Conservation (phyloP, 495 filamentous ascomycete genomes). For the Penicillium coprophilum region DNA sequence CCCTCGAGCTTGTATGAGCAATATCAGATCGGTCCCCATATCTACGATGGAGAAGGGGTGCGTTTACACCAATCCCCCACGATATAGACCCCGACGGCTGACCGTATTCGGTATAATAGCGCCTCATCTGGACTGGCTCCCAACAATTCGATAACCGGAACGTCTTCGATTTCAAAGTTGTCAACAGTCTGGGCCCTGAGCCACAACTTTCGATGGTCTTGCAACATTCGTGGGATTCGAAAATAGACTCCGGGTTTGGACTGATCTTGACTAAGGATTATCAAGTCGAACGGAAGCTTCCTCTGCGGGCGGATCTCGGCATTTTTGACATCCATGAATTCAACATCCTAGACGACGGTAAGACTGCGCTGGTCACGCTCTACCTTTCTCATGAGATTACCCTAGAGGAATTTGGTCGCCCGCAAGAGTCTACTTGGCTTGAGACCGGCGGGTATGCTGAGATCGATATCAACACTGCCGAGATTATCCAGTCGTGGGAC, state of each 20-base stretch:
- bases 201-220: conserved; percentile 45
- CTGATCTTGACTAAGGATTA: conserved; percentile 34
- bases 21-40: conserved; percentile 41
- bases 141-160: conserved; percentile 34
- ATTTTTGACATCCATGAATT: conserved; percentile 50
- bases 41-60: conserved; percentile 40
- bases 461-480: conserved; percentile 41
- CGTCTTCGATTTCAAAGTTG: conserved; percentile 40
- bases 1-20: conserved; percentile 28
- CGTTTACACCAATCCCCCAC: conserved; percentile 10
- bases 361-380: conserved; percentile 40
- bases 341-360: conserved; percentile 36
- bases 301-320: conserved; percentile 32
- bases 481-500: conserved; percentile 47
- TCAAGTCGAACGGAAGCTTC: conserved; percentile 33
- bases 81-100: background rate
- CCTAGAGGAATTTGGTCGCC: conserved; percentile 39
- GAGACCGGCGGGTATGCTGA: conserved; percentile 41
- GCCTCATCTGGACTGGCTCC: conserved; percentile 36
- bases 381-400: conserved; percentile 45
- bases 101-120: conserved; percentile 23
- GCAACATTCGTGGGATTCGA: conserved; percentile 32
- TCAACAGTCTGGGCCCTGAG: conserved; percentile 30
- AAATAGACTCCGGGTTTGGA: conserved; percentile 28
- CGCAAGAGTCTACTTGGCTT: conserved; percentile 31